These are phyloP conservation scores for Trichoderma pleuroti DNA, from an alignment of 2,329 filamentous ascomycete species.

Conservation along the genomic window DNA sequence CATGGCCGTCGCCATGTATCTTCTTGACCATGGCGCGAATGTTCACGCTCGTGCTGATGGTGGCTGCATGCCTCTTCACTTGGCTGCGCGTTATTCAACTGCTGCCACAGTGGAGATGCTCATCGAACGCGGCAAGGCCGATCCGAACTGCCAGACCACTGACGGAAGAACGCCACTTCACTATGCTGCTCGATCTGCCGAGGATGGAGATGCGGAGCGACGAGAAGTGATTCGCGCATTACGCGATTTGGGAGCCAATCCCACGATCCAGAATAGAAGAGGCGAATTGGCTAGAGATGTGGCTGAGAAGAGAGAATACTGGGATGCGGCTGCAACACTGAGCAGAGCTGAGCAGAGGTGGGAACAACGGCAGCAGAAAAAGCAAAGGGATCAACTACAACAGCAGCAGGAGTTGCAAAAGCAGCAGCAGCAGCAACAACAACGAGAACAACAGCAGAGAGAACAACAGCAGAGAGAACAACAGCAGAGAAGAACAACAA, in stretches of 20 bases:
- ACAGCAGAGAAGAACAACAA: slow-evolving; percentile 21
- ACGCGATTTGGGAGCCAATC: slow-evolving; percentile 31
- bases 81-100: slow-evolving; percentile 31
- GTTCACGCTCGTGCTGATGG: slow-evolving; percentile 28
- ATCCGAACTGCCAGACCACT: slow-evolving; percentile 28
- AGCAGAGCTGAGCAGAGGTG: slow-evolving; percentile 34
- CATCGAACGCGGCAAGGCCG: slow-evolving; percentile 29
- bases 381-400: too few species aligned
- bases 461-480: slow-evolving; percentile 30
- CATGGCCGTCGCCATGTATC: slow-evolving; percentile 33
- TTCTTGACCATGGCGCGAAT: slow-evolving; percentile 30
- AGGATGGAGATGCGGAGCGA: slow-evolving; percentile 31
- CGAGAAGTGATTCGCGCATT: slow-evolving; percentile 31
- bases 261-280: slow-evolving; percentile 27
- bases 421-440: not conserved
- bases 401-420: slow-evolving; percentile 19
- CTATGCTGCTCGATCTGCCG: slow-evolving; percentile 31
- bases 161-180: slow-evolving; percentile 34
- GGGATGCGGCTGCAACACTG: slow-evolving; percentile 33
- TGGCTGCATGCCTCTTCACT: slow-evolving; percentile 32
- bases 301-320: slow-evolving; percentile 33
- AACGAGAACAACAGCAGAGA: not conserved
- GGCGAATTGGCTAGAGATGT: slow-evolving; percentile 30
- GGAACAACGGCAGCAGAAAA: slow-evolving; percentile 33
- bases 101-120: slow-evolving; percentile 32